phyloP scores from a whole-genome alignment of 768 basidiomycete species.

The Podaxis sp. region DNA sequence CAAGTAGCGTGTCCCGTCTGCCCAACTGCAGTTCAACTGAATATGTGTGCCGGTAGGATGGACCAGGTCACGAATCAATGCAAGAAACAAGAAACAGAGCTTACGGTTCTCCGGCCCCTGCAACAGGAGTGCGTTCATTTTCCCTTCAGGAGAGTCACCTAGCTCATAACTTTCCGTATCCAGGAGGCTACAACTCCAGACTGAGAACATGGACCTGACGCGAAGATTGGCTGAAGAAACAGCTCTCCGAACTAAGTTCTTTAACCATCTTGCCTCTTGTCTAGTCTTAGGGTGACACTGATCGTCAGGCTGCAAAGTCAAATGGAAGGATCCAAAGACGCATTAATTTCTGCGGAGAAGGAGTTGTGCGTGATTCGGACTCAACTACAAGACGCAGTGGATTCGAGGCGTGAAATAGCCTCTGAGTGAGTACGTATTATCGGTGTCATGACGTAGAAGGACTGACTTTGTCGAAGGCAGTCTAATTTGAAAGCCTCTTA shows the following conservation, averaged over 20 bases:
- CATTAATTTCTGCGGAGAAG: conserved; percentile 4
- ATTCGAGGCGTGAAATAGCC: conserved; percentile 1
- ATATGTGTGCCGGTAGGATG: conserved; percentile 9
- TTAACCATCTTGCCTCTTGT: not conserved
- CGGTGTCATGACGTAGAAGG: not conserved
- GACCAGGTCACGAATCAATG: conserved; percentile 7
- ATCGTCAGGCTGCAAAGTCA: not conserved
- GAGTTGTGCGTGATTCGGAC: conserved; percentile 1
- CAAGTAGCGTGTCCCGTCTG: conserved; percentile 13
- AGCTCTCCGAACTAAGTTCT: not conserved
- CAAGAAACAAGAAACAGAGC: conserved; percentile 12
- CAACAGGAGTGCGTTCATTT: conserved; percentile 18
- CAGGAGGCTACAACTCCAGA: not conserved
- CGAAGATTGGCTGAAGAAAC: not conserved
- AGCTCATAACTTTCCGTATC: not conserved
- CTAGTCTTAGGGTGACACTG: not conserved
- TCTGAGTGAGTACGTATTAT: conserved; percentile 1
- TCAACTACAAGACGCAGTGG: not conserved
- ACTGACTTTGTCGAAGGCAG: not conserved
- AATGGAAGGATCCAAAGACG: not conserved
- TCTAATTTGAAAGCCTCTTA: not conserved
- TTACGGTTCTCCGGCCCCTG: conserved; percentile 13
- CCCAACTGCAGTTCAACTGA: not conserved
- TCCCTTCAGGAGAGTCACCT: not conserved
- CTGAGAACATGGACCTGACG: not conserved